Percentiles rank a stretch among this genome's conserved stretches.
phyloP scores from a whole-genome alignment of 768 basidiomycete genomes.

The Lactarius tabidus region DNA sequence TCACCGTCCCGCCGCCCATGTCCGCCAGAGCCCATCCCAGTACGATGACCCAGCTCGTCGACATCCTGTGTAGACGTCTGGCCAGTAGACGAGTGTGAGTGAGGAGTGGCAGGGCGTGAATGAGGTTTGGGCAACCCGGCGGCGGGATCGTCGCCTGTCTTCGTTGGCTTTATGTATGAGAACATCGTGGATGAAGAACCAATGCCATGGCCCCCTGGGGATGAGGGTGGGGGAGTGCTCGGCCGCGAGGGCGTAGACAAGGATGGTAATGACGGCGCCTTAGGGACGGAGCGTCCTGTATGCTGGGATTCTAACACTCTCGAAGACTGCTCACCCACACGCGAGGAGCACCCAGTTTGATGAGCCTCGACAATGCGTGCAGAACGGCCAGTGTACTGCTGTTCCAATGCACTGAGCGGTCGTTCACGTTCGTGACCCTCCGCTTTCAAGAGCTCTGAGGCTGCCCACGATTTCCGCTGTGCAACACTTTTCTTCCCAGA shows the following conservation, averaged over 20 bases:
- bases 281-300: constrained; percentile 15
- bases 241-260: constrained; percentile 16
- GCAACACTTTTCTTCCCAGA: neutral
- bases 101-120: constrained; percentile 27
- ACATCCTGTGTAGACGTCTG: constrained; percentile 28
- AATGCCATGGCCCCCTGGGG: constrained; percentile 29
- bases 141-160: constrained; percentile 44
- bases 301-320: neutral
- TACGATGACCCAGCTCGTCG: constrained; percentile 37
- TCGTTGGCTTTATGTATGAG: constrained; percentile 51
- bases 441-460: constrained; percentile 5
- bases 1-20: constrained; percentile 25
- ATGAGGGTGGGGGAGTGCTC: constrained; percentile 5
- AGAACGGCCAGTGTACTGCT: neutral
- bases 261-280: constrained; percentile 14
- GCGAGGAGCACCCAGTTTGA: constrained; percentile 9
- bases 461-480: constrained; percentile 20
- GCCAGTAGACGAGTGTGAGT: constrained; percentile 11
- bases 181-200: constrained; percentile 78
- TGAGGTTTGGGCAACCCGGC: constrained; percentile 23
- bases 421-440: constrained; percentile 1
- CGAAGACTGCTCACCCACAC: neutral
- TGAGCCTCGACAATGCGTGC: constrained; percentile 6
- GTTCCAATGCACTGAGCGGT: neutral
- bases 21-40: constrained; percentile 35